Evolutionary conservation across 2,329 filamentous ascomycete species (phyloP), one percentile per base, ranked within the genome.

Genomic region (Colletotrichum eremochloae): DNA sequence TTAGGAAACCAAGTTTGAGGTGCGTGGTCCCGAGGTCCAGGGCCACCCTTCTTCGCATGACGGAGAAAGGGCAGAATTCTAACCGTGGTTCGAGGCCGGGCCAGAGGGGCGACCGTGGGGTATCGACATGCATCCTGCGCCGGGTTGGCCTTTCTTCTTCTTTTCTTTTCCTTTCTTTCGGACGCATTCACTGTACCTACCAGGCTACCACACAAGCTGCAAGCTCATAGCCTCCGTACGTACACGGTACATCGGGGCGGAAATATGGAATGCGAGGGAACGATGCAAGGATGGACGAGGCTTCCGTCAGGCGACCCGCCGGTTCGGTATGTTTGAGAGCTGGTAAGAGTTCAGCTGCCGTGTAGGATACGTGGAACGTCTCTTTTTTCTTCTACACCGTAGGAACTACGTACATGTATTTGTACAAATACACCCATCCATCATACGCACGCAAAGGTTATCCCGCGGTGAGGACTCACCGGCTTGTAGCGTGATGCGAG

Each of bases 301-400:
- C 66, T 69, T 69, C 46, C 53, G 63, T 69, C 69, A 68, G 65
- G 69, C 66, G 69, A 58, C 50, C 55, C 53, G 57, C 31, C 61
- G n/a, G 52, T 70, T 70, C 62, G 67, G 67, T 70, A 55, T 67
- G 48, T 58, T 31, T 67, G 57, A 20, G 36, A 29, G 12, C 38
- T 44, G 52, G 12, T 18, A 9, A 24, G 38, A 8, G 50, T 63
- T 46, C 29, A 58, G 52, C 44, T 31, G 56, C 50, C 38, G 52
- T 52, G 61, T 14, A 6, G 24, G 3, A 50, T 50, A 50, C n/a
- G 48, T 24, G 48, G 48, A 11, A 38, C 48, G 58, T 40, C 42
- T 44, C 29, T 44, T 55, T 20, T 42, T 44, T 14, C 20, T 24
- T 56, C 31, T 31, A 33, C n/a, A 5, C 1, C 42, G 20, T 20